Conservation (phyloP, 2,329 filamentous ascomycete species). For the Exophiala mesophila region DNA sequence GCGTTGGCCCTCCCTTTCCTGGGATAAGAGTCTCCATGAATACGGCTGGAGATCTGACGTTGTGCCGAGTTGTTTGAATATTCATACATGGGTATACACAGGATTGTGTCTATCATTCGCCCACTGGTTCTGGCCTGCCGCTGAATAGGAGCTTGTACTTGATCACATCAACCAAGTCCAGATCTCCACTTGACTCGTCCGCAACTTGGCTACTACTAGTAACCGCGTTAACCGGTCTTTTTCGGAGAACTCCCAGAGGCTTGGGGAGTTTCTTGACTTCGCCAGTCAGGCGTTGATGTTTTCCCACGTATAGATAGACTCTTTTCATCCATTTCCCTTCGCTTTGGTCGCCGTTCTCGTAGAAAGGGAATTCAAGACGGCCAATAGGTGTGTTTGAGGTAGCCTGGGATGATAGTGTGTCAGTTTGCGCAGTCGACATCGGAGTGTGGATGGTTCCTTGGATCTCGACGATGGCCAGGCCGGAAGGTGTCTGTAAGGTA, state of each 20-base stretch:
- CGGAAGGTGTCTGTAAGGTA: constrained; percentile 83
- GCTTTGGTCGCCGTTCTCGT: constrained; percentile 49
- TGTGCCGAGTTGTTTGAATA: too few relatives aligned
- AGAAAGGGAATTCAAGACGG: constrained; percentile 72
- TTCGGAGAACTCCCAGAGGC: constrained; percentile 72
- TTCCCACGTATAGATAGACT: constrained; percentile 81
- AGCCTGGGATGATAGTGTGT: constrained; percentile 10
- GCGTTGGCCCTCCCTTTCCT: too few relatives aligned
- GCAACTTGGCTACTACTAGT: constrained; percentile 28
- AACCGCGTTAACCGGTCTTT: constrained; percentile 34
- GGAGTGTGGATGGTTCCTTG: constrained; percentile 86
- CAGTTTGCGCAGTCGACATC: constrained; percentile 27
- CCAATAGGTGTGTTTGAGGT: constrained; percentile 56
- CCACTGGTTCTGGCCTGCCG: constrained; percentile 77
- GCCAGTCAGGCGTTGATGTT: constrained; percentile 81
- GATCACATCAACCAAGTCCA: constrained; percentile 84
- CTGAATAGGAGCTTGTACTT: constrained; percentile 84
- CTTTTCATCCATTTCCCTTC: constrained; percentile 81
- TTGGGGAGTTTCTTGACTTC: constrained; percentile 82
- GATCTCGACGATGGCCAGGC: constrained; percentile 83
- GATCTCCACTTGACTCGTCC: constrained; percentile 41
- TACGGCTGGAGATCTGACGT: too few relatives aligned
- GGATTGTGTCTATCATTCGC: too few relatives aligned
- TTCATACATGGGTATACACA: too few relatives aligned
- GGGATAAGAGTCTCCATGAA: too few relatives aligned